Percentiles rank a stretch among this genome's conserved stretches.
phyloP scores from a whole-genome alignment of 202 grass and related monocot species.

The Alloteropsis angusta region DNA sequence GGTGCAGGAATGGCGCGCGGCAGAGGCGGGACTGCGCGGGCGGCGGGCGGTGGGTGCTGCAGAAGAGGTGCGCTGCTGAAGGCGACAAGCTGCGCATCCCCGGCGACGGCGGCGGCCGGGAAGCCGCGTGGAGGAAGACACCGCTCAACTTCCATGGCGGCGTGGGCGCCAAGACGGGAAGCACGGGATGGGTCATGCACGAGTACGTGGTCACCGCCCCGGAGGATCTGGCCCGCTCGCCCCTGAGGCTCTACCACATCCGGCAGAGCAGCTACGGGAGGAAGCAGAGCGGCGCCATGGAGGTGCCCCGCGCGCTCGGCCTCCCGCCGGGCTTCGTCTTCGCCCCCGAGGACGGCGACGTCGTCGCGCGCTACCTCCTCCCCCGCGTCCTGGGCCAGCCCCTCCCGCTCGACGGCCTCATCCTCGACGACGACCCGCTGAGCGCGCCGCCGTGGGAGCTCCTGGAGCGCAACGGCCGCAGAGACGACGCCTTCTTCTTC shows the following conservation, averaged over 20 bases:
- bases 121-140: neutral
- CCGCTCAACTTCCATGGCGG: neutral
- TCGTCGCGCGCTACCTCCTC: neutral
- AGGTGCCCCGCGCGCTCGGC: neutral
- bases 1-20: too few species aligned
- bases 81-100: neutral
- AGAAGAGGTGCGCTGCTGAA: too few species aligned
- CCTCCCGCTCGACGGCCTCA: neutral
- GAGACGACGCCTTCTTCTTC: neutral
- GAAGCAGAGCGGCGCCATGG: neutral
- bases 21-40: too few species aligned
- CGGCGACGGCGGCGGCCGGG: neutral
- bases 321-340: neutral
- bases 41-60: too few species aligned
- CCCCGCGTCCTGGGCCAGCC: neutral
- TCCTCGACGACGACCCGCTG: neutral
- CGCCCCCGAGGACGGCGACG: neutral
- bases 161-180: neutral
- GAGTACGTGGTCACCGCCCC: neutral
- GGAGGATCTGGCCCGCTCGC: neutral
- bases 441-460: neutral
- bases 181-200: neutral
- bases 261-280: neutral
- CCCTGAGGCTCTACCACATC: neutral
- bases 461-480: neutral